Conservation (phyloP, 352 stramenopile genomes). For the Peronospora destructor region DNA sequence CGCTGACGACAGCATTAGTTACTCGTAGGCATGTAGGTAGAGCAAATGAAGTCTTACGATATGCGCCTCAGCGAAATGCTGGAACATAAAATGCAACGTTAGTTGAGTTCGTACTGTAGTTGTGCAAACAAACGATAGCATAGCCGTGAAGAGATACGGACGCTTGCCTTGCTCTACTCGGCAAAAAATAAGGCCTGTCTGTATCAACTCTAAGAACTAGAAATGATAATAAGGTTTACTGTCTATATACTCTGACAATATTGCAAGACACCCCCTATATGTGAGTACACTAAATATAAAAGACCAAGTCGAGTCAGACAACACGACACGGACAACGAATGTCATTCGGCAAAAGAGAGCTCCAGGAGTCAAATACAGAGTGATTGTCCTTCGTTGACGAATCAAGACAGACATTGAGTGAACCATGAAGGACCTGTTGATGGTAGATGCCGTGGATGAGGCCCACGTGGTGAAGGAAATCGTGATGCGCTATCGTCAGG, state of each 20-base stretch:
- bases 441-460: conserved; percentile 73
- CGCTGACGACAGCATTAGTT: too few relatives aligned
- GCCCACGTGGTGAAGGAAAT: conserved; percentile 72
- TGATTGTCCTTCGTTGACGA: conserved; percentile 16
- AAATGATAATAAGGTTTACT: conserved; percentile 5
- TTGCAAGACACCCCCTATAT: not conserved
- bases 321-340: conserved; percentile 11
- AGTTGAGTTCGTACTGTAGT: too few relatives aligned
- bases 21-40: too few relatives aligned
- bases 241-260: not conserved
- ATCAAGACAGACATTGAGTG: not conserved
- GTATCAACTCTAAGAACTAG: conserved; percentile 16
- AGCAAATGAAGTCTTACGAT: too few relatives aligned
- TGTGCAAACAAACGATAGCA: too few relatives aligned
- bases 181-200: too few relatives aligned
- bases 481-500: conserved; percentile 64
- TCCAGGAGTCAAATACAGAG: conserved; percentile 7
- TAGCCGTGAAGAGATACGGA: conserved; percentile 19
- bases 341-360: conserved; percentile 31
- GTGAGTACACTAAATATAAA: too few relatives aligned
- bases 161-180: conserved; percentile 10
- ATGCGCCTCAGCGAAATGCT: too few relatives aligned
- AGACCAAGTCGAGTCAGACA: conserved; percentile 23
- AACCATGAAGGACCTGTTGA: conserved; percentile 65
- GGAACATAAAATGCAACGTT: too few relatives aligned